Evolutionary conservation across 768 basidiomycete genomes (phyloP).

Genomic region (Leccinum barrowsii): DNA sequence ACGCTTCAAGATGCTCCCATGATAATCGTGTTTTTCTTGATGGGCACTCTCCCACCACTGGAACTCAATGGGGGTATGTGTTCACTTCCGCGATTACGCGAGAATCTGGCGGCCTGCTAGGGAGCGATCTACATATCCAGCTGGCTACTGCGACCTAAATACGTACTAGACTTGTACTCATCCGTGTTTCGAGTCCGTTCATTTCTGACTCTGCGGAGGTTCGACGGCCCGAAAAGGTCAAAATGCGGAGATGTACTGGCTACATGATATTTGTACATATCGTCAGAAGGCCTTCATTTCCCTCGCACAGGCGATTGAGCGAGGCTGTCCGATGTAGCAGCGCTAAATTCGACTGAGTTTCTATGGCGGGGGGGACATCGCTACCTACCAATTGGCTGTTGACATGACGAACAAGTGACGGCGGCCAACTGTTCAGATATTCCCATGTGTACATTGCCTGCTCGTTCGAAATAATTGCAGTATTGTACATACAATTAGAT

Average conservation of each 20-base stretch:
- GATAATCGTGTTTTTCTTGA: slow-evolving; percentile 4
- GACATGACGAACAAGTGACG: slow-evolving; percentile 19
- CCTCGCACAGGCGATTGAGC: slow-evolving; percentile 7
- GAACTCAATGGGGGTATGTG: slow-evolving; percentile 6
- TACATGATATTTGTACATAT: slow-evolving; percentile 13
- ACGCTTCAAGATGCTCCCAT: neutral
- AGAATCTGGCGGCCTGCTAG: slow-evolving; percentile 12
- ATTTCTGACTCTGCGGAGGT: slow-evolving; percentile 25
- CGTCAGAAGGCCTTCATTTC: slow-evolving; percentile 18
- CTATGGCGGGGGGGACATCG: slow-evolving; percentile 3
- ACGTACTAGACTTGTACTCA: slow-evolving; percentile 15
- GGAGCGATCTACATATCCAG: slow-evolving; percentile 23
- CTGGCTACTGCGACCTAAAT: slow-evolving; percentile 10
- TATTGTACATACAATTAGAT: neutral
- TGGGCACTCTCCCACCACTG: slow-evolving; percentile 3
- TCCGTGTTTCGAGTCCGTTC: slow-evolving; percentile 25
- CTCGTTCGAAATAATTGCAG: slow-evolving; percentile 6
- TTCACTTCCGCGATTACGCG: slow-evolving; percentile 32
- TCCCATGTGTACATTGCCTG: neutral
- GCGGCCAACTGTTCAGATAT: neutral
- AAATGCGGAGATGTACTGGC: slow-evolving; percentile 29
- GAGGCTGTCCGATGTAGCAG: slow-evolving; percentile 6
- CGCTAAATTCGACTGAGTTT: slow-evolving; percentile 14
- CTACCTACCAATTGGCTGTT: slow-evolving; percentile 5
- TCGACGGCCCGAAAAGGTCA: slow-evolving; percentile 26